These are phyloP conservation scores for Curvularia hawaiiensis DNA, from an alignment of 2,329 filamentous ascomycete species.

Conservation along the genomic window DNA sequence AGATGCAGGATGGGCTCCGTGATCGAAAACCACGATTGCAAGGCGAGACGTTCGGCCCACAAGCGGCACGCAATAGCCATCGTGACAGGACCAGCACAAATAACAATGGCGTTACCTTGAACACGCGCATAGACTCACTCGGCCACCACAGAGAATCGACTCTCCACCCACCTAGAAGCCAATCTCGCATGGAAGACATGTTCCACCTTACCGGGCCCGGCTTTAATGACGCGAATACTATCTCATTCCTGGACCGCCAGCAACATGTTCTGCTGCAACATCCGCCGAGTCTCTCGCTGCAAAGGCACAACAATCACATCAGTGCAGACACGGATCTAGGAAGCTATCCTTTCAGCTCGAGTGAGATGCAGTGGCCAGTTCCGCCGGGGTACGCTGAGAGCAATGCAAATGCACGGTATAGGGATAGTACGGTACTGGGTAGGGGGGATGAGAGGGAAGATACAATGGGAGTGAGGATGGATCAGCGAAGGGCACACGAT, in stretches of 20 bases:
- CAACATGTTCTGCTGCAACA: conserved; percentile 10
- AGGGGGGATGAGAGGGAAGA: not conserved
- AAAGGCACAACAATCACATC: conserved; percentile 11
- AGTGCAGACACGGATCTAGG: conserved; percentile 23
- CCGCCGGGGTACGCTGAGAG: conserved; percentile 25
- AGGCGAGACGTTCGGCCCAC: conserved; percentile 10
- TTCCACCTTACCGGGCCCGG: conserved; percentile 12
- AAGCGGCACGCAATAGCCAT: conserved; percentile 1
- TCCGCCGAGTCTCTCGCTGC: not conserved
- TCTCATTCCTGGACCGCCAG: not conserved
- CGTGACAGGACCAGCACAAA: not conserved
- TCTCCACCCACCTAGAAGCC: conserved; percentile 1
- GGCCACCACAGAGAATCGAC: conserved; percentile 2
- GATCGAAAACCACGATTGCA: conserved; percentile 20
- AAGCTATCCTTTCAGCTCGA: conserved; percentile 22
- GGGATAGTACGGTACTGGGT: conserved; percentile 17
- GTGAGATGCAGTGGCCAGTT: conserved; percentile 26
- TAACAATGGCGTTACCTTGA: not conserved
- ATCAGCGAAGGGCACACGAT: conserved; percentile 15
- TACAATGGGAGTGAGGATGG: conserved; percentile 4
- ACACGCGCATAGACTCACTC: conserved; percentile 13
- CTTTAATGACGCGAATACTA: not conserved
- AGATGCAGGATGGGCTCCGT: conserved; percentile 34
- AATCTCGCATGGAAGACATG: conserved; percentile 7
- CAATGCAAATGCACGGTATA: conserved; percentile 12